Conservation (phyloP, 1,284 basidiomycete genomes). For the Puccinia hordei region DNA sequence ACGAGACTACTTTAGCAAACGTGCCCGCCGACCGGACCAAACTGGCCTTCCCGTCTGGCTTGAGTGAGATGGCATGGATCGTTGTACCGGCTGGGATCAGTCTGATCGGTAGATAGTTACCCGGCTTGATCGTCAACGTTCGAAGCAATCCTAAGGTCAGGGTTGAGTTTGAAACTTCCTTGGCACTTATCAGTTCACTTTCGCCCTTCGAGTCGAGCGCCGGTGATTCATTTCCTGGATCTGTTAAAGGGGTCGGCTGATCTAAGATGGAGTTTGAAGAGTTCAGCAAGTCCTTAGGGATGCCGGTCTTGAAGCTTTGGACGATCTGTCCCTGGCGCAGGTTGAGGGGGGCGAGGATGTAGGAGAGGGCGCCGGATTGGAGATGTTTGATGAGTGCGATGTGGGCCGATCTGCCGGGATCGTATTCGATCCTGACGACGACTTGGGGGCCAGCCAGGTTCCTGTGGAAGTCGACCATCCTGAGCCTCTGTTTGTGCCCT, state of each 20-base stretch:
- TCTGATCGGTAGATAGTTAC: constrained; percentile 87
- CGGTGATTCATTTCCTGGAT: background rate
- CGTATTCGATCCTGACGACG: constrained; percentile 92
- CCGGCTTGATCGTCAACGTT: constrained; percentile 79
- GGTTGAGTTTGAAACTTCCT: constrained; percentile 34
- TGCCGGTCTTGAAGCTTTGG: constrained; percentile 72
- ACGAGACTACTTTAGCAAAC: constrained; percentile 75
- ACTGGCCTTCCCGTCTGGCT: constrained; percentile 74
- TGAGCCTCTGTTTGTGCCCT: constrained; percentile 82
- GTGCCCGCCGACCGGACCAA: constrained; percentile 88
- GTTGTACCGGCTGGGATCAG: constrained; percentile 89
- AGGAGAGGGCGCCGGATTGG: constrained; percentile 63
- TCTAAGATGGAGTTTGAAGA: constrained; percentile 39
- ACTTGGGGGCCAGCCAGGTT: constrained; percentile 76
- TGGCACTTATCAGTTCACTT: constrained; percentile 26
- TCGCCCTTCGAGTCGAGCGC: background rate
- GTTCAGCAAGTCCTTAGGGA: constrained; percentile 47
- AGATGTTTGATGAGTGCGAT: constrained; percentile 77
- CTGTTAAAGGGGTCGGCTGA: background rate
- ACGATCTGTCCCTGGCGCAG: constrained; percentile 84
- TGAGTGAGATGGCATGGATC: constrained; percentile 81
- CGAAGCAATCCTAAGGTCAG: constrained; percentile 85
- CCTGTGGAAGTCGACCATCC: constrained; percentile 84
- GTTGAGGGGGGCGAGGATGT: constrained; percentile 89
- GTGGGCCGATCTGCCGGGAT: constrained; percentile 89